Conservation (phyloP, 139 green algal genomes). For the Picochlorum sp. region DNA sequence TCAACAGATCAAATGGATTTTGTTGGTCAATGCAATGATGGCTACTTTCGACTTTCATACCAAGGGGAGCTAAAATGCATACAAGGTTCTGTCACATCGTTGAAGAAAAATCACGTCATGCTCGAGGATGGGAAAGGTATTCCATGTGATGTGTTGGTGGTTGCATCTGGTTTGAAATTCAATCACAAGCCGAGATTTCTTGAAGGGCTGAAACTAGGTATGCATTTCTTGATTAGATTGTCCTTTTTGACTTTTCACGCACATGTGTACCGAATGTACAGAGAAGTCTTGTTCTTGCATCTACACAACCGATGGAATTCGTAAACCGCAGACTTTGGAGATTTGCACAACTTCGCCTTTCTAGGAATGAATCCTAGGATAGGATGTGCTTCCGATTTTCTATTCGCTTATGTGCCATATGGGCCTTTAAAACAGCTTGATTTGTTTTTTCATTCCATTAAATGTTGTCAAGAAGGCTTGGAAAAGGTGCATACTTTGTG, state of each 20-base stretch:
- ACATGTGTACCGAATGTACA: too few species aligned
- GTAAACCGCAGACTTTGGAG: background rate
- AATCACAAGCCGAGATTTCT: conserved; percentile 11
- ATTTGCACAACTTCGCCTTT: conserved; percentile 26
- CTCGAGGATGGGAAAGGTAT: background rate
- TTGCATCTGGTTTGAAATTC: conserved; percentile 8
- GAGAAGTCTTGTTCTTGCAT: too few species aligned
- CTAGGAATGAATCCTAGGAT: conserved; percentile 12
- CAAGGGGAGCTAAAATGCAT: background rate
- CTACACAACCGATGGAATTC: too few species aligned
- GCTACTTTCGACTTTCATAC: conserved; percentile 13
- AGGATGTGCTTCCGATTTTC: conserved; percentile 18
- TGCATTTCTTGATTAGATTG: too few species aligned
- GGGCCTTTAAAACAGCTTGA: conserved; percentile 24
- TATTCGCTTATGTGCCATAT: conserved; percentile 22
- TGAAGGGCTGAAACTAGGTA: conserved; percentile 3
- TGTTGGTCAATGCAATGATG: conserved; percentile 24
- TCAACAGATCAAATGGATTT: conserved; percentile 9
- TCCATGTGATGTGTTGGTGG: conserved; percentile 6
- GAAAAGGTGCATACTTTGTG: background rate
- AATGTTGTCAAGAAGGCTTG: background rate
- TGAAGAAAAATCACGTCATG: background rate
- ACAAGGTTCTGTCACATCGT: background rate
- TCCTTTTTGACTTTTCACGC: too few species aligned
- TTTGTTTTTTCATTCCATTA: conserved; percentile 14